Base-by-base conservation (phyloP, 179 eudicot genomes). In the Spinacia oleracea region DNA sequence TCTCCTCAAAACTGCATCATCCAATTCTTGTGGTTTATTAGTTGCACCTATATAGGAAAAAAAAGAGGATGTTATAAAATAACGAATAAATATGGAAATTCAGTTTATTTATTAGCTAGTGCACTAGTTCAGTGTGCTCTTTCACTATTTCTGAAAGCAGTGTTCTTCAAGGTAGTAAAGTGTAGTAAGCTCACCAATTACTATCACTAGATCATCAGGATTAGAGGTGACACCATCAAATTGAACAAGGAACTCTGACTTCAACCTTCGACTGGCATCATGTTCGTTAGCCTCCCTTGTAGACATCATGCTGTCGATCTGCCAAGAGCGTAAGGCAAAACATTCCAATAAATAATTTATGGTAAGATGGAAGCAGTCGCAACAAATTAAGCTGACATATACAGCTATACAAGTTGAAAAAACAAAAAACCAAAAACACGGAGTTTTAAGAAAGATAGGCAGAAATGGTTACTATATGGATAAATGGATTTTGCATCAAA, bases 241-340 rank as follows among this genome's bases (percentile, higher is more conserved):
- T 85, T 96, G 99, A 74, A 96, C 96, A 77, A 96, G 89, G 77
- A 96, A 96, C 85, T 96, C 99, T 2, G 99, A 96, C 78, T 96
- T 96, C 81, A 96, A 78, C 74, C 98, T 90, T 86, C 98, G 90
- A 84, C 99, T 96, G 80, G 98, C 97, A 85, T 96, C 99, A 82
- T 93, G 90, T 84, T 96, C 99, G 77, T 89, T 90, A 9, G 94
- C 88, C 76, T 87, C 76, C 83, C 99, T 89, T 29, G 97, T 85
- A 31, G 99, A 96, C 99, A 96, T 88, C 68, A 96, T 89, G 88
- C 99, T 96, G 78, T 96, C 99, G 43, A 96, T 96, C 99, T 96
- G 84, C 72, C 42, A 78, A 74, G 45, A 79, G 62, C 46, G 66
- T 79, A 70, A 72, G 5, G 58, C 3, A 29, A 5, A 60, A 66